Conservation (phyloP, 768 basidiomycete genomes). For the Myochromella boudieri region DNA sequence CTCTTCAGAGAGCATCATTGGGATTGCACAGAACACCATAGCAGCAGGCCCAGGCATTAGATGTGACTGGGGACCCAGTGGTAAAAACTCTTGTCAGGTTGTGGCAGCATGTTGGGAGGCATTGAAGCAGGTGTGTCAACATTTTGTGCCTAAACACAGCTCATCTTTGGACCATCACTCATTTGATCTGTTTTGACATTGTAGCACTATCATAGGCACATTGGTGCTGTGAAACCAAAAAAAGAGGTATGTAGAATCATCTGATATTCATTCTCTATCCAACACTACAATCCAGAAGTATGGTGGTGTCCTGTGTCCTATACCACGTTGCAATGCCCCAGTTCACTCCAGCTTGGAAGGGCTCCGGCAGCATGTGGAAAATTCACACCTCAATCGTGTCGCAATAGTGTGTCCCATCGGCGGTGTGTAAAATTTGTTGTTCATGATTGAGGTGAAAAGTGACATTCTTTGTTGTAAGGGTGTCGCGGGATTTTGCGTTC, state of each 20-base stretch:
- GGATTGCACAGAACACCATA: slow-evolving; percentile 15
- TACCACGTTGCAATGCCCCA: slow-evolving; percentile 17
- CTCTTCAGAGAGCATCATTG: slow-evolving; percentile 14
- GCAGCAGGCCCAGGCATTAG: slow-evolving; percentile 9
- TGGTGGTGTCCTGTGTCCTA: slow-evolving; percentile 2
- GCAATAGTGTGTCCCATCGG: slow-evolving; percentile 18
- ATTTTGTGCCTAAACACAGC: slow-evolving; percentile 1
- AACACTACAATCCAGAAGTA: slow-evolving; percentile 1
- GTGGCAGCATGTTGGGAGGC: slow-evolving; percentile 17
- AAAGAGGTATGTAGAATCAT: slow-evolving; percentile 13
- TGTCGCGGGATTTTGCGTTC: slow-evolving; percentile 10
- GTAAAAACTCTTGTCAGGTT: slow-evolving; percentile 16
- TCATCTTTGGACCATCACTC: neutral
- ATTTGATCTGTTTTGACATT: neutral
- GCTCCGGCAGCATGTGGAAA: slow-evolving; percentile 17
- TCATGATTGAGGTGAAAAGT: neutral
- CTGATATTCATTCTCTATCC: neutral
- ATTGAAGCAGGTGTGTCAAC: slow-evolving; percentile 18
- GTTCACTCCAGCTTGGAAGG: slow-evolving; percentile 9
- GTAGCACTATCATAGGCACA: slow-evolving; percentile 11
- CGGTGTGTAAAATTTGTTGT: slow-evolving; percentile 7
- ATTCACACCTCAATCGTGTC: slow-evolving; percentile 19
- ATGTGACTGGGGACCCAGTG: slow-evolving; percentile 22
- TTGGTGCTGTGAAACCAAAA: slow-evolving; percentile 6
- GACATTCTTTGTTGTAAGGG: slow-evolving; percentile 13